Evolutionary conservation across 106 monocot genomes (phyloP), one percentile per base, ranked within the genome.

Genomic region (Vanilla planifolia): DNA sequence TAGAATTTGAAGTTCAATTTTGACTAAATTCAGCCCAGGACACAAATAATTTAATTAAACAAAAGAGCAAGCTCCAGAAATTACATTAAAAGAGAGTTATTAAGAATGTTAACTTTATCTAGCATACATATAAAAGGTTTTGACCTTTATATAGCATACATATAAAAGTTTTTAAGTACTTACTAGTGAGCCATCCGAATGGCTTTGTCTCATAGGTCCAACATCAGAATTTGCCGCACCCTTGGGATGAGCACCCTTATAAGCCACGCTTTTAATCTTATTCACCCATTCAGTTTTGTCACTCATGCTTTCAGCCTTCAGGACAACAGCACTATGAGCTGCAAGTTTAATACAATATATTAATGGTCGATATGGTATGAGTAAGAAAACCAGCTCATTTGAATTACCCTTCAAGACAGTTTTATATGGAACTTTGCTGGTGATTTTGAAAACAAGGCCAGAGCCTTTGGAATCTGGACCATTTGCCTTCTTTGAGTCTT

Each of bases 131-230:
- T n/a, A n/a, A n/a, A n/a, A n/a, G n/a, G n/a, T n/a, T n/a, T n/a
- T n/a, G n/a, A n/a, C n/a, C n/a, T n/a, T n/a, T n/a, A n/a, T n/a
- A n/a, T n/a, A n/a, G n/a, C n/a, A n/a, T n/a, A n/a, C n/a, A n/a
- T n/a, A n/a, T n/a, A n/a, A n/a, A n/a, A n/a, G n/a, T n/a, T n/a
- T n/a, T n/a, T n/a, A 37, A 57, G 9, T 55, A 73, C 77, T 80
- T 83, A 94, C 95, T 51, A 90, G 67, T 33, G 89, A 86, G 45
- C 95, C 95, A 71, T 95, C 95, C 32, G 95, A 95, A 72, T 53
- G 75, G 60, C 86, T 95, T 65, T 95, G 95, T 55, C 89, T 77
- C 24, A 90, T 83, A 36, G 88, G 69, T 17, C 78, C 77, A 70
- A 39, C 74, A 43, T 84, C 86, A 45, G 67, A 68, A 55, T 67